These are phyloP conservation scores for Lignosus rhinocerotis DNA, from an alignment of 1,284 basidiomycete species.

Conservation along the genomic window DNA sequence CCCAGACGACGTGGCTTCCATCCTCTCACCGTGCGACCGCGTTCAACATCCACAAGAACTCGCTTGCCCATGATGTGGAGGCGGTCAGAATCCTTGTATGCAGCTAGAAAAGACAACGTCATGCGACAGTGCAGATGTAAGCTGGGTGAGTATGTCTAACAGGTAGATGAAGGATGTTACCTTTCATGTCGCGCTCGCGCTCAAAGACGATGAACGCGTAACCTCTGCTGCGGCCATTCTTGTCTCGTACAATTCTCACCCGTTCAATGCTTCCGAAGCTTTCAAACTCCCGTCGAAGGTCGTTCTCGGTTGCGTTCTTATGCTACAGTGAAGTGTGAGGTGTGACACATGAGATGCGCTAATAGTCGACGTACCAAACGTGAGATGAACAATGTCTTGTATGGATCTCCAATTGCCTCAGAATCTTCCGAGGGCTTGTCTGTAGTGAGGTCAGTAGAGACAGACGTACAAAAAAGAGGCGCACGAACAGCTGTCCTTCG, in stretches of 20 bases:
- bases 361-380: slow-evolving; percentile 63
- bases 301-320: slow-evolving; percentile 87
- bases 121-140: slow-evolving; percentile 18
- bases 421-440: slow-evolving; percentile 90
- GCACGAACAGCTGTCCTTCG: slow-evolving; percentile 80
- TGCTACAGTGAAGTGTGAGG: slow-evolving; percentile 50
- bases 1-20: slow-evolving; percentile 97
- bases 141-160: slow-evolving; percentile 26
- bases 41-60: slow-evolving; percentile 96
- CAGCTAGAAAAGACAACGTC: slow-evolving; percentile 57
- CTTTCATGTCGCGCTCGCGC: slow-evolving; percentile 98
- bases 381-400: slow-evolving; percentile 97
- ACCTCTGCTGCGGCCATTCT: slow-evolving; percentile 83
- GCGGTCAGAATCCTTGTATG: slow-evolving; percentile 99
- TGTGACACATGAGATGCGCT: neutral
- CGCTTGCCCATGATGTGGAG: slow-evolving; percentile 93
- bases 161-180: slow-evolving; percentile 43
- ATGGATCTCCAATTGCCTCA: slow-evolving; percentile 96
- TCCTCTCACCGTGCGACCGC: slow-evolving; percentile 95
- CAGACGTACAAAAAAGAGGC: neutral
- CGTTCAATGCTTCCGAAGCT: slow-evolving; percentile 93
- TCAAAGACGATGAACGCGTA: slow-evolving; percentile 99
- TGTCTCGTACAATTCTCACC: slow-evolving; percentile 88
- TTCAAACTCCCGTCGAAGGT: slow-evolving; percentile 94
- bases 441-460: slow-evolving; percentile 34